A percentile compares a stretch with the other conserved stretches of the same genome.
Conservation (phyloP, 257 asterid species). For the Salvia rosmarinus region DNA sequence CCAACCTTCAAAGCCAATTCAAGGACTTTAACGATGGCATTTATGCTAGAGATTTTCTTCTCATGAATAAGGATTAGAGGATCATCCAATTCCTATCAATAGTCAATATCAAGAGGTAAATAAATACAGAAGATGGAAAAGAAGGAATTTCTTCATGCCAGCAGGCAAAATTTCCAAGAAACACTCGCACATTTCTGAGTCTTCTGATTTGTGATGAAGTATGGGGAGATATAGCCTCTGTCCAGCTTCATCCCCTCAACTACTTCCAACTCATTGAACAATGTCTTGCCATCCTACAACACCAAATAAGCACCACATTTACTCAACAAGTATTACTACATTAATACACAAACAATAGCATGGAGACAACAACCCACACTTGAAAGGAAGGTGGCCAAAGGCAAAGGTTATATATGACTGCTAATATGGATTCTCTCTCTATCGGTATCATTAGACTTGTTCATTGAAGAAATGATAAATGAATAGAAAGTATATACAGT, state of each 20-base stretch:
- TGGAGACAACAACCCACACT: neutral
- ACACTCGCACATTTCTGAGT: slow-evolving; percentile 93
- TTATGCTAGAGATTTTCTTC: slow-evolving; percentile 82
- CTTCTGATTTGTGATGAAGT: slow-evolving; percentile 87
- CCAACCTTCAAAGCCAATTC: slow-evolving; percentile 89
- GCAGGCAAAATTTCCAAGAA: too few species aligned
- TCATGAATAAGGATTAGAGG: slow-evolving; percentile 85
- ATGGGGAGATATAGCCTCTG: slow-evolving; percentile 93
- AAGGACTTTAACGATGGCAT: slow-evolving; percentile 72
- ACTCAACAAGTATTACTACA: neutral
- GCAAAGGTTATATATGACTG: neutral
- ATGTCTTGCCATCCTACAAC: slow-evolving; percentile 86
- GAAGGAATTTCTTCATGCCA: neutral
- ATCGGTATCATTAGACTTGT: neutral
- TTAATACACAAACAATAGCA: neutral
- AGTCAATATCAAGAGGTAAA: neutral
- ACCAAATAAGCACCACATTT: slow-evolving; percentile 12
- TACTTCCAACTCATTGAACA: slow-evolving; percentile 87
- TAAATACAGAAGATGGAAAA: neutral
- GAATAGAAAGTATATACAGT: slow-evolving; percentile 26
- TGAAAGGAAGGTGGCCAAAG: too few species aligned
- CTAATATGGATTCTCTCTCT: neutral
- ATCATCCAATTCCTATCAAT: slow-evolving; percentile 79
- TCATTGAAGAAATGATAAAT: neutral
- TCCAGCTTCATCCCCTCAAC: slow-evolving; percentile 98